Base-by-base conservation (phyloP, 257 asterid genomes). In the Nicotiana tomentosiformis region DNA sequence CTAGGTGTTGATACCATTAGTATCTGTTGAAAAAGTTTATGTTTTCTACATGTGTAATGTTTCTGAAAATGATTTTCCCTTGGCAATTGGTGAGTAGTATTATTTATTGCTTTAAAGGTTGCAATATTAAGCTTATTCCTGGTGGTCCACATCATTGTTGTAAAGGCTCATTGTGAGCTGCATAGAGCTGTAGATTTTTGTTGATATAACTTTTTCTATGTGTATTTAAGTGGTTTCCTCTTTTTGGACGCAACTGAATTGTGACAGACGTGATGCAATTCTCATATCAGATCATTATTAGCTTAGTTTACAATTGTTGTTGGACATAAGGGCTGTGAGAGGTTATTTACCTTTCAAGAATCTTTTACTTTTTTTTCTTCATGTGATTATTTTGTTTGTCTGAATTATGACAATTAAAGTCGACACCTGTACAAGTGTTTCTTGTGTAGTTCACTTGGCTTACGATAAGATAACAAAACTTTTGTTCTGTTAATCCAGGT, bases 401-500 rank as follows among this genome's bases (percentile, higher is more conserved):
- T 53, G 58, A 53, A 53, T 53, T 53, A 15, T 53, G 17, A 53
- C 58, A 53, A 53, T 53, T 53, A 53, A 53, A 76, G 43, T 23
- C 9, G 64, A 8, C 29, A 7, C 64, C 23, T 29, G 39, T 76
- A 49, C 64, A 51, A 76, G 29, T 51, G 39, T 26, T 14, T 76
- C 46, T 76, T 51, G 17, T 76, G 80, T 51, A 76, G 64, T 16
- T 29, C 64, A 76, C 62, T 14, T 76, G 80, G 43, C 46, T 51
- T 53, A 4, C 80, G 16, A 51, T 49, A 51, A 8, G 14, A 39
- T 23, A 74, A 74, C 15, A 49, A 49, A 49, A 9, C 14, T 43
- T 49, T 69, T 33, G 57, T 51, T 29, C 43, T 67, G 20, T 66
- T 80, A 77, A 65, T 88, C 30, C 86, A 96, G 99, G 99, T 69